phyloP scores from a whole-genome alignment of 2,329 filamentous ascomycete genomes.

The Acarospora socialis region DNA sequence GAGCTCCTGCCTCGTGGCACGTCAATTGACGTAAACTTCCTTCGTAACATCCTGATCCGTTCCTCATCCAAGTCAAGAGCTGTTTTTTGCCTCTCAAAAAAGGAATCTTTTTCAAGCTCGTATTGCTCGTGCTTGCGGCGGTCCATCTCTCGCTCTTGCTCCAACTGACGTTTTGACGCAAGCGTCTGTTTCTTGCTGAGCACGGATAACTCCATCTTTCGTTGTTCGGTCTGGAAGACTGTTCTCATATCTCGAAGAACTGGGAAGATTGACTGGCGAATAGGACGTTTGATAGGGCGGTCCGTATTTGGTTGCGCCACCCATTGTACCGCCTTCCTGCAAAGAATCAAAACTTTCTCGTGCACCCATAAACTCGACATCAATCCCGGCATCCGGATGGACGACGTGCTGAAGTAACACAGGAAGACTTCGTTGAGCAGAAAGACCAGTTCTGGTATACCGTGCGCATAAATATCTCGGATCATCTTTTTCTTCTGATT shows the following conservation, averaged over 20 bases:
- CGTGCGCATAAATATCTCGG: constrained; percentile 9
- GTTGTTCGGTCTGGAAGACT: constrained; percentile 6
- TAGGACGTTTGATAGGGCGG: constrained; percentile 5
- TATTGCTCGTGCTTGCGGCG: too few species aligned
- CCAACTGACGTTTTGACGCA: constrained; percentile 2
- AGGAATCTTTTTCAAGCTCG: too few species aligned
- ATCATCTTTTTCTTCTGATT: constrained; percentile 4
- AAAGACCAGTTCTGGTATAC: constrained; percentile 8
- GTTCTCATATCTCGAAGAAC: constrained; percentile 4
- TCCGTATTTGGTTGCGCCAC: constrained; percentile 3
- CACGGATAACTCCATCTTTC: not conserved
- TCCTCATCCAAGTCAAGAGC: too few species aligned
- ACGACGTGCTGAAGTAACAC: too few species aligned
- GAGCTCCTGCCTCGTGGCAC: too few species aligned
- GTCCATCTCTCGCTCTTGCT: constrained; percentile 1
- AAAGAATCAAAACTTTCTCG: constrained; percentile 4
- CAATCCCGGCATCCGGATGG: too few species aligned
- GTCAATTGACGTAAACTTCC: too few species aligned
- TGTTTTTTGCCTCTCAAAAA: too few species aligned
- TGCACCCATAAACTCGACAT: too few species aligned
- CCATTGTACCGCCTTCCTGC: constrained; percentile 7
- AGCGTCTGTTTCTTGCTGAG: constrained; percentile 1
- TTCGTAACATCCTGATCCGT: too few species aligned
- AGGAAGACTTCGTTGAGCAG: constrained; percentile 6
- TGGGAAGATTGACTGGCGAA: constrained; percentile 3